Evolutionary conservation across 2,329 filamentous ascomycete genomes (phyloP), one percentile per base, ranked within the genome.

Genomic region (Moelleriella libera): DNA sequence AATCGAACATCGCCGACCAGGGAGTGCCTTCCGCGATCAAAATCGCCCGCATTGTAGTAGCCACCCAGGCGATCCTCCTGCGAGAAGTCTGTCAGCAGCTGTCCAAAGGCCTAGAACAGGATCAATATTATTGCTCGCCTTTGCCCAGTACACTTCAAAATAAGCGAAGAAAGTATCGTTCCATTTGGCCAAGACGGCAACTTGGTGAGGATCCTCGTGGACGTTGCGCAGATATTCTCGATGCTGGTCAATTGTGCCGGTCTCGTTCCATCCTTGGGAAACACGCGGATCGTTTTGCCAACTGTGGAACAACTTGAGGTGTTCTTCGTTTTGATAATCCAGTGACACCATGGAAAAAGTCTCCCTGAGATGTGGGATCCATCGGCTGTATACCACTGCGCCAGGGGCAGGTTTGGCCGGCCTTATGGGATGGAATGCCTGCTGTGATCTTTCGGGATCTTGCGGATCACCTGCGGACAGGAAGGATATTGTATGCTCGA

Each of bases 221-320:
- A 83, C 71, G 53, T 75, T 75, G 31, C 75, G 71, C 46, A 88
- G 71, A 61, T 90, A 89, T 56, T 80, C 74, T 51, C 78, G 74
- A 62, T 89, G 85, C 61, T 88, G 74, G 31, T 86, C 83, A 44
- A 86, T 64, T 1, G 83, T 84, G 32, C 85, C 85, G 1, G 82
- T 85, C 66, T 86, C 80, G 58, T 87, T 85, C 85, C 85, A 89
- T 4, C 84, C 84, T 57, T 82, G 76, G 4, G 83, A 83, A 32
- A 90, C 85, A 45, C 85, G 82, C 46, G 85, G 85, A 58, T 89
- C 85, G 58, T 90, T 90, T 64, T 88, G 85, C 85, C 85, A 90
- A 48, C 71, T 72, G 63, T 88, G 80, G 69, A 90, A 89, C 5
- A 87, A 69, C 12, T 69, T 65, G 45, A 89, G 65, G 63, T 90